Evolutionary conservation across 495 filamentous ascomycete species (phyloP).

Genomic region (Penicillium arizonense): DNA sequence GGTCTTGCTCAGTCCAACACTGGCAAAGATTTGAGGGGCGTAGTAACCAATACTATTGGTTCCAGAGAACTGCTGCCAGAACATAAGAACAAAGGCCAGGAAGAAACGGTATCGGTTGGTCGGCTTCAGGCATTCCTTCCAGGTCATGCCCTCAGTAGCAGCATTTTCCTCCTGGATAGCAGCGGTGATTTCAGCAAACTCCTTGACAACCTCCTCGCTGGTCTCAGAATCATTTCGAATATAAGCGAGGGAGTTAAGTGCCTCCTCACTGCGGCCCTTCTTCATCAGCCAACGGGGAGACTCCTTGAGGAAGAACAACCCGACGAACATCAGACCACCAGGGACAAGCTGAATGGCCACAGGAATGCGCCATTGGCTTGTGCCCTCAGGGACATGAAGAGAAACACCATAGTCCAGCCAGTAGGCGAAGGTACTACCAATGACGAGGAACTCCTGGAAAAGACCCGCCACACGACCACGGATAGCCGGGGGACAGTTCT

Average conservation of each 20-base stretch:
- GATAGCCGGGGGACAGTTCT: constrained; percentile 40
- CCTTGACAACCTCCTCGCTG: constrained; percentile 41
- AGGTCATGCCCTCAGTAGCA: constrained; percentile 38
- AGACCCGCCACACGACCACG: constrained; percentile 44
- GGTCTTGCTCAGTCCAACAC: constrained; percentile 41
- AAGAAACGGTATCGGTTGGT: constrained; percentile 45
- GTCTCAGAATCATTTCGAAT: constrained; percentile 40
- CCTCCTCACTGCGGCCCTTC: constrained; percentile 43
- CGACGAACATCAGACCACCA: constrained; percentile 46
- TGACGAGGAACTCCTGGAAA: constrained; percentile 31
- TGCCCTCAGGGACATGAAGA: constrained; percentile 35
- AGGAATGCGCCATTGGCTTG: constrained; percentile 54
- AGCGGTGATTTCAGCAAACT: constrained; percentile 64
- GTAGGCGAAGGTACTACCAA: constrained; percentile 32
- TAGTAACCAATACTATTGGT: constrained; percentile 54
- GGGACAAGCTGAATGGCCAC: constrained; percentile 54
- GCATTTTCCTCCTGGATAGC: constrained; percentile 39
- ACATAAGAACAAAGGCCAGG: constrained; percentile 44
- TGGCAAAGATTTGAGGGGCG: constrained; percentile 50
- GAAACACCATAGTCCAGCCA: constrained; percentile 56
- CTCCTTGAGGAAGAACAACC: constrained; percentile 52
- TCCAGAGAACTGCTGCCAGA: constrained; percentile 54
- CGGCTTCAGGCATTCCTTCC: constrained; percentile 36
- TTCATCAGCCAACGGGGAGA: constrained; percentile 57
- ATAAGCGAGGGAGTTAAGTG: constrained; percentile 39